Evolutionary conservation across 23 red algal species (phyloP).

Genomic region (Gracilaria domingensis): DNA sequence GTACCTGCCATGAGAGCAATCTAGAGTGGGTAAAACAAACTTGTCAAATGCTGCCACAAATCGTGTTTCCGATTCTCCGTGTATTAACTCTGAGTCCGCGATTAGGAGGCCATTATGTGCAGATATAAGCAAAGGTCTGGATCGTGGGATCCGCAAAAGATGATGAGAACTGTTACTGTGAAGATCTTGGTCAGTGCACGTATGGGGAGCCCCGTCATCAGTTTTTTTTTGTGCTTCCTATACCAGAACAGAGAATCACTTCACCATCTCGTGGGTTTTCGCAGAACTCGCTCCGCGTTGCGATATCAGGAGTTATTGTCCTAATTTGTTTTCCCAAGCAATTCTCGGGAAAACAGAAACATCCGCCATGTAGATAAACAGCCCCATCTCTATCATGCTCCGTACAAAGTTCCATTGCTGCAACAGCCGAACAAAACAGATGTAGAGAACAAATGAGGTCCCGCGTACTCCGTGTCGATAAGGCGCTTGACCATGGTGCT

Average conservation of each 20-base stretch:
- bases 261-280: not conserved
- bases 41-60: slow-evolving; percentile 6
- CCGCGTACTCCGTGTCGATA: not conserved
- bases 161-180: too few species aligned
- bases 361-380: not conserved
- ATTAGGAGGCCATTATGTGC: not conserved
- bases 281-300: not conserved
- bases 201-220: too few species aligned
- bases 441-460: not conserved
- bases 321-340: not conserved
- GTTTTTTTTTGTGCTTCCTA: too few species aligned
- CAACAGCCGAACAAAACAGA: not conserved
- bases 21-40: not conserved
- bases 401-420: not conserved
- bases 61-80: slow-evolving; percentile 33
- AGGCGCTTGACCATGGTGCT: not conserved
- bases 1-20: not conserved
- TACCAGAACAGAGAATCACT: not conserved
- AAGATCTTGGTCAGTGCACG: too few species aligned
- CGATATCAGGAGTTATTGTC: not conserved
- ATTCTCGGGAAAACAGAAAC: not conserved
- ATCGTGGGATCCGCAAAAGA: not conserved
- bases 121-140: not conserved
- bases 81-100: not conserved
- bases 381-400: not conserved